Evolutionary conservation across 2,329 filamentous ascomycete genomes (phyloP).

Genomic region (Rhexocercosporidium sp.): DNA sequence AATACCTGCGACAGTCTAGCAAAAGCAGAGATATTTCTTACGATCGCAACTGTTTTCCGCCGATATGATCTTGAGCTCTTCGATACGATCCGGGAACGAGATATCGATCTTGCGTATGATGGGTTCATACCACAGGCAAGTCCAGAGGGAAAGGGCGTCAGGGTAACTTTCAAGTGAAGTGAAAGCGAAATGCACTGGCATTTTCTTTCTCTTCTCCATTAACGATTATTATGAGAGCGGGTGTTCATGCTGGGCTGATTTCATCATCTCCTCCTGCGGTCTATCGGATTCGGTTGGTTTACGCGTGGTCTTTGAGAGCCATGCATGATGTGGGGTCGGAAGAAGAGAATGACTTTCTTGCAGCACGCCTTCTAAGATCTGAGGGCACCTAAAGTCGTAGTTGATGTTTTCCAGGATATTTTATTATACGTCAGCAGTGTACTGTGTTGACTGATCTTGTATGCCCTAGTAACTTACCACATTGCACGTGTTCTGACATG

Average conservation of each 20-base stretch:
- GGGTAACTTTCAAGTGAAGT: constrained; percentile 10
- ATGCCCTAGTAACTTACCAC: no score
- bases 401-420: no score
- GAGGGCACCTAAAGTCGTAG: no score
- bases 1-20: constrained; percentile 21
- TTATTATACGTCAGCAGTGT: no score
- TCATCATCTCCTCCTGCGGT: no score
- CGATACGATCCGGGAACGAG: constrained; percentile 21
- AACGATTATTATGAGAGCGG: neutral
- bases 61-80: constrained; percentile 26
- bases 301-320: no score
- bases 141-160: constrained; percentile 24
- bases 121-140: constrained; percentile 21
- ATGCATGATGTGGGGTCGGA: no score
- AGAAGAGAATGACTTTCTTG: no score
- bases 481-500: no score
- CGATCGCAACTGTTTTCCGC: constrained; percentile 19
- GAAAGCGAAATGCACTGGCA: neutral
- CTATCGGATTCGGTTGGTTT: no score
- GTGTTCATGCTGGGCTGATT: neutral
- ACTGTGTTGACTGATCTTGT: no score
- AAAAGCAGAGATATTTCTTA: constrained; percentile 26
- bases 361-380: no score
- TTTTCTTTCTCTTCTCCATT: neutral
- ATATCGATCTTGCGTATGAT: constrained; percentile 28